Conservation (phyloP, 1,284 basidiomycete species). For the Entoloma clypeatum region DNA sequence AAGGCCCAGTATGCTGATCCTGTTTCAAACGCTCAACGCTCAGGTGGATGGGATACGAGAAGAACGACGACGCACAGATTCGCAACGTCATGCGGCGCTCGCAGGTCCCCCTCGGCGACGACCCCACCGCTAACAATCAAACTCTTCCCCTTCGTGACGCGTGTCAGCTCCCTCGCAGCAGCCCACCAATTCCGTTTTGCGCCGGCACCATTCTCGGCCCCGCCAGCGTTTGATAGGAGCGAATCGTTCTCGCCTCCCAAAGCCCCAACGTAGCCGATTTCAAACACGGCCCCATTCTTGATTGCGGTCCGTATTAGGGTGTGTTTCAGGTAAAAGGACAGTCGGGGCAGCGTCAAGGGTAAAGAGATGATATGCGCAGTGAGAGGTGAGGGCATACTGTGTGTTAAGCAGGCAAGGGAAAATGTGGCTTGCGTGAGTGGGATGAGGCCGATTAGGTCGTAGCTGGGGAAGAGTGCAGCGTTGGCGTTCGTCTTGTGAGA, state of each 20-base stretch:
- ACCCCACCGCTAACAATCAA: constrained; percentile 67
- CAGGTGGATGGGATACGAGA: background rate
- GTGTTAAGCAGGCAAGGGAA: constrained; percentile 75
- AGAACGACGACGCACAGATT: constrained; percentile 56
- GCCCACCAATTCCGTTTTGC: constrained; percentile 83
- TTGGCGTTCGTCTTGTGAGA: constrained; percentile 56
- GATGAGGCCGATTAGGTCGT: constrained; percentile 73
- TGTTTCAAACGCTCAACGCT: constrained; percentile 24
- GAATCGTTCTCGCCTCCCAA: constrained; percentile 56
- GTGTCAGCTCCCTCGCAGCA: constrained; percentile 63
- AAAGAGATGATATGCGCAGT: constrained; percentile 82
- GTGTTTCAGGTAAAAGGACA: constrained; percentile 80
- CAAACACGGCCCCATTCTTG: constrained; percentile 81
- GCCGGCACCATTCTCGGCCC: constrained; percentile 46
- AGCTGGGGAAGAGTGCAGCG: constrained; percentile 50
- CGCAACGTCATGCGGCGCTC: constrained; percentile 65
- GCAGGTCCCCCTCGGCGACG: constrained; percentile 50
- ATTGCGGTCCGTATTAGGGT: constrained; percentile 78
- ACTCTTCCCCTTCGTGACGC: constrained; percentile 75
- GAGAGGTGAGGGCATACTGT: constrained; percentile 72
- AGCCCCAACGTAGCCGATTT: constrained; percentile 74
- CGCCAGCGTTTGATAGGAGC: constrained; percentile 41
- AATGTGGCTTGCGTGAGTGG: constrained; percentile 73
- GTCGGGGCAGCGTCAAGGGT: constrained; percentile 73
- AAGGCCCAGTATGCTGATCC: constrained; percentile 63